Percentiles rank a stretch among this genome's conserved stretches.
Evolutionary conservation across 768 basidiomycete species (phyloP).

Genomic region (Tremella fuciformis): DNA sequence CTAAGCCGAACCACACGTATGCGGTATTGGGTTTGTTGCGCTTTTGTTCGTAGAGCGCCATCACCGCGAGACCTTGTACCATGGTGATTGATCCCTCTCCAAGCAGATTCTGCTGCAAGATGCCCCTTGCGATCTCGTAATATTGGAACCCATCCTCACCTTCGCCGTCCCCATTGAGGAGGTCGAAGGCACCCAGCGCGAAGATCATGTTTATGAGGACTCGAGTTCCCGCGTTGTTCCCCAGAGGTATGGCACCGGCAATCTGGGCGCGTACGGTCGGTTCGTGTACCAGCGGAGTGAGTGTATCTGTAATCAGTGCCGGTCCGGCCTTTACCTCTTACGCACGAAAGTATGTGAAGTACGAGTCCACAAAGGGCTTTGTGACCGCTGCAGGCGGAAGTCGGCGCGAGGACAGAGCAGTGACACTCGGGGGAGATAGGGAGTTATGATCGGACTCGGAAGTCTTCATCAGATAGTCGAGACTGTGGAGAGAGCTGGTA

Average conservation of each 20-base stretch:
- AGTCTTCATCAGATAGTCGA: no score
- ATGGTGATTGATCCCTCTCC: conserved; percentile 19
- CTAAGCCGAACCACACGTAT: conserved; percentile 21
- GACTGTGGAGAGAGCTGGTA: no score
- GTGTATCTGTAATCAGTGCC: conserved; percentile 6
- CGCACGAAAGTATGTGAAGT: no score
- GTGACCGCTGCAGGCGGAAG: no score
- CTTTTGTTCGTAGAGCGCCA: conserved; percentile 26
- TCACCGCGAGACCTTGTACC: conserved; percentile 25
- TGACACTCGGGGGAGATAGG: no score
- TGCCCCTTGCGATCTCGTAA: conserved; percentile 17
- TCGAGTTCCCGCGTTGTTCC: conserved; percentile 6
- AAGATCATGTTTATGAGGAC: conserved; percentile 25
- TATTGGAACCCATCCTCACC: conserved; percentile 14
- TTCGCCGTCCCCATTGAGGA: not conserved
- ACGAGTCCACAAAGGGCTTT: no score
- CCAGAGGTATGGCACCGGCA: conserved; percentile 18
- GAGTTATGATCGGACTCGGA: no score
- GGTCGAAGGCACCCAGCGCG: conserved; percentile 29
- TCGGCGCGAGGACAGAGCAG: no score
- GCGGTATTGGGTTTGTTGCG: conserved; percentile 23
- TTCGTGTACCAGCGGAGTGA: conserved; percentile 28
- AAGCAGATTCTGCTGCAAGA: conserved; percentile 10
- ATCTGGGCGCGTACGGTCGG: conserved; percentile 21
- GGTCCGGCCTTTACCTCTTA: no score